Evolutionary conservation across 225 moss, liverwort and hornwort genomes (phyloP), one percentile per base, ranked within the genome.

Genomic region (Thuidium tamariscinum): DNA sequence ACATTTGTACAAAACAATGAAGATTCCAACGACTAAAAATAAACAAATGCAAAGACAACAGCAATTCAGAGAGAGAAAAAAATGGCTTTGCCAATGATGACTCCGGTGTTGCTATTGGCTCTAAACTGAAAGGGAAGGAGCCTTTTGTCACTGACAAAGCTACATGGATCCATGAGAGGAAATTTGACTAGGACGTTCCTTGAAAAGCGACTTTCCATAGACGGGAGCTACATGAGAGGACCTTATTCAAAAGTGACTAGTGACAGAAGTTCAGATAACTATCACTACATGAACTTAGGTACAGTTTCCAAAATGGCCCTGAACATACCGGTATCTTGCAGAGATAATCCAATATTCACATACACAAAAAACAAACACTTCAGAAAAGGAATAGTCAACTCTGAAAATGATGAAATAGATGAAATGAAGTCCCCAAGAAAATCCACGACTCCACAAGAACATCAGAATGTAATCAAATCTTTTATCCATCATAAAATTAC

Each of bases 401-500:
- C 48, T 21, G 37, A 51, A 49, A 34, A 21, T 5, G 3, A 27
- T 46, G n/a, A 20, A 20, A 39, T 4, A 21, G 32, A 22, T 7
- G 41, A 27, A 60, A 60, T 11, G 4, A 80, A 46, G 14, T 32
- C 20, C 20, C n/a, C 48, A n/a, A 48, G 9, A 63, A 20, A 70
- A 19, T n/a, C 11, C 62, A 52, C 18, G 11, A 30, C 22, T 20
- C 25, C 51, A 51, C 21, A 62, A 80, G 42, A 37, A 54, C 52
- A 36, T 83, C 60, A 82, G 77, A 89, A 82, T 87, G 87, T 82
- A 82, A 83, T 87, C 87, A 83, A 87, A 85, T 89, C 83, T 44
- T 85, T 81, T 88, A 82, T 87, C 90, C 89, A 89, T 86, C 85
- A 87, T 91, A 90, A 81, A 92, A 88, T 63, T 88, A 93, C 93